Evolutionary conservation across 176 grass and related monocot genomes (phyloP).

Genomic region (Cocos nucifera): DNA sequence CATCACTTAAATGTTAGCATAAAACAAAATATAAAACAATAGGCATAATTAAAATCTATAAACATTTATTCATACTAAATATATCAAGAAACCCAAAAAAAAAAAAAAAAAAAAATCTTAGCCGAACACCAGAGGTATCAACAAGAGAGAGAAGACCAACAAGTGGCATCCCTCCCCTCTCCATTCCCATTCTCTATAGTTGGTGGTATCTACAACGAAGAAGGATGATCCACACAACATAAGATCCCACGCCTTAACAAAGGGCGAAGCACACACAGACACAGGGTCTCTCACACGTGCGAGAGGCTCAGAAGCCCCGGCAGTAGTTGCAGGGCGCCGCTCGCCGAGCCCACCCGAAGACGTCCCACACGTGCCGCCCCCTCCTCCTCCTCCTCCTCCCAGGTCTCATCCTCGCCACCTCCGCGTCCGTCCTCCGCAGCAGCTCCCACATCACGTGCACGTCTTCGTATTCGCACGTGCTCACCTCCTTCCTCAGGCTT

Average conservation of each 20-base stretch:
- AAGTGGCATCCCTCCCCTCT: no score
- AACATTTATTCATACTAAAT: no score
- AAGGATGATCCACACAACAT: no score
- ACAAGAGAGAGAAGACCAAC: no score
- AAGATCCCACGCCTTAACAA: background rate
- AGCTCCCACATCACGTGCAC: conserved; percentile 99
- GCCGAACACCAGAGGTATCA: no score
- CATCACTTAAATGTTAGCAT: no score
- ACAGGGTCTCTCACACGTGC: background rate
- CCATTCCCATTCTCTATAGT: no score
- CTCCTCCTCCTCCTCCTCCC: background rate
- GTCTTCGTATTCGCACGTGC: conserved; percentile 99
- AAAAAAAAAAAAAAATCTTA: no score
- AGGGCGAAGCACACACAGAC: background rate
- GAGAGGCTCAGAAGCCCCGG: conserved; percentile 40
- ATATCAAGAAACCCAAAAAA: no score
- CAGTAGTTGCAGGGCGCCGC: conserved; percentile 33
- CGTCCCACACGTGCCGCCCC: conserved; percentile 1
- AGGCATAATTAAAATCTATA: no score
- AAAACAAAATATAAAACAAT: no score
- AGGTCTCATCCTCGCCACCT: conserved; percentile 19
- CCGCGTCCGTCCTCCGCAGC: conserved; percentile 33
- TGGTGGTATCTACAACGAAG: no score
- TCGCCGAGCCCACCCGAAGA: conserved; percentile 30
- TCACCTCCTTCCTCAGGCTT: conserved; percentile 86